Evolutionary conservation across 2,329 filamentous ascomycete species (phyloP).

Genomic region (Hypomyces perniciosus): DNA sequence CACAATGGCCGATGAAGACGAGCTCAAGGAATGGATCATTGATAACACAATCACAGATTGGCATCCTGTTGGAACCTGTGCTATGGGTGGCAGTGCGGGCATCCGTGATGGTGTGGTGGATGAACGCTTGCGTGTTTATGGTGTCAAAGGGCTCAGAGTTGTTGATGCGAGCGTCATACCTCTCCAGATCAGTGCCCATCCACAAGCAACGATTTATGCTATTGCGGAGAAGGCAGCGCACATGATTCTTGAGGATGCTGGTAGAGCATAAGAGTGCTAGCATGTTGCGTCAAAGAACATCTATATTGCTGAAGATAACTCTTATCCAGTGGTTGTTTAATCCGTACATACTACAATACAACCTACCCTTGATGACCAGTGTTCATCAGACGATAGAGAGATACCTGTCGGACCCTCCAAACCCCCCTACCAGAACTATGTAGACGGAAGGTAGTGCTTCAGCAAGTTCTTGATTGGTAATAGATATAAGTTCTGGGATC

Average conservation of each 20-base stretch:
- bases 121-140: conserved; percentile 21
- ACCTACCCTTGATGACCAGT: too few relatives aligned
- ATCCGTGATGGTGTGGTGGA: conserved; percentile 26
- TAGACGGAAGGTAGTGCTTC: too few relatives aligned
- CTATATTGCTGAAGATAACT: too few relatives aligned
- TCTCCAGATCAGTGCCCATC: conserved; percentile 22
- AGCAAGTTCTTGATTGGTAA: too few relatives aligned
- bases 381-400: too few relatives aligned
- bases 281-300: background rate
- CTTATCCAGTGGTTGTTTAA: too few relatives aligned
- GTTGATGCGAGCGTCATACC: conserved; percentile 24
- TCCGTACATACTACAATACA: too few relatives aligned
- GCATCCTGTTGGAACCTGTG: conserved; percentile 36
- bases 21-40: conserved; percentile 22
- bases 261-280: background rate
- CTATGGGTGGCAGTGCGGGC: conserved; percentile 26
- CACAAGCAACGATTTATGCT: conserved; percentile 25
- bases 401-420: too few relatives aligned
- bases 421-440: too few relatives aligned
- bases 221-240: conserved; percentile 28
- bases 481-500: too few relatives aligned
- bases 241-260: conserved; percentile 23
- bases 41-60: conserved; percentile 26
- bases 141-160: conserved; percentile 18
- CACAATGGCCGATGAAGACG: conserved; percentile 12